Conservation (phyloP, 257 asterid genomes). For the Lithospermum erythrorhizon region DNA sequence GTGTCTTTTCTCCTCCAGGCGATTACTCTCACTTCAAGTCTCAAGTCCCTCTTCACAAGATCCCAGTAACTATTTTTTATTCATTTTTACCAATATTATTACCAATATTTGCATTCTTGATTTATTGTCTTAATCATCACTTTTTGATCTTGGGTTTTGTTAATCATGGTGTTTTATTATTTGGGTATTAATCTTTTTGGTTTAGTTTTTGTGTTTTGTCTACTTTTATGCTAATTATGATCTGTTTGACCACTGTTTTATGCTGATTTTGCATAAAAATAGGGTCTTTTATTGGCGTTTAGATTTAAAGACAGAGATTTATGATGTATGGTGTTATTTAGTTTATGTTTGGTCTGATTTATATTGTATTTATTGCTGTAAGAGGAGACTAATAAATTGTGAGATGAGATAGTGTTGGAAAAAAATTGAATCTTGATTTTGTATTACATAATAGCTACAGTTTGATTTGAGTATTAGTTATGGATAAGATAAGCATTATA, state of each 20-base stretch:
- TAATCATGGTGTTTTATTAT: conserved; percentile 8
- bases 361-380: not conserved
- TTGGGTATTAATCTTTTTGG: conserved; percentile 11
- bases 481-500: not conserved
- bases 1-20: conserved; percentile 89
- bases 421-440: not conserved
- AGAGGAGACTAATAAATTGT: not conserved
- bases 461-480: not conserved
- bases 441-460: too few species aligned
- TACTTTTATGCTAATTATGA: not conserved
- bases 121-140: conserved; percentile 2
- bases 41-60: conserved; percentile 97
- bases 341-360: not conserved
- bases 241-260: not conserved
- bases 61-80: conserved; percentile 53
- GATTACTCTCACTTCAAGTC: conserved; percentile 97
- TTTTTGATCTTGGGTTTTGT: conserved; percentile 14
- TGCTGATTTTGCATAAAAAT: not conserved
- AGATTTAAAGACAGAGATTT: not conserved
- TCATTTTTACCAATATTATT: not conserved
- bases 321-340: not conserved
- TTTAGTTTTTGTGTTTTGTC: not conserved
- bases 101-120: conserved; percentile 3
- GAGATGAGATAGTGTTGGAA: not conserved
- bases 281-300: not conserved